A percentile compares a stretch with the other conserved stretches of the same genome.
These are phyloP conservation scores for Pythium coloratum DNA, from an alignment of 352 stramenopile species.

Conservation along the genomic window DNA sequence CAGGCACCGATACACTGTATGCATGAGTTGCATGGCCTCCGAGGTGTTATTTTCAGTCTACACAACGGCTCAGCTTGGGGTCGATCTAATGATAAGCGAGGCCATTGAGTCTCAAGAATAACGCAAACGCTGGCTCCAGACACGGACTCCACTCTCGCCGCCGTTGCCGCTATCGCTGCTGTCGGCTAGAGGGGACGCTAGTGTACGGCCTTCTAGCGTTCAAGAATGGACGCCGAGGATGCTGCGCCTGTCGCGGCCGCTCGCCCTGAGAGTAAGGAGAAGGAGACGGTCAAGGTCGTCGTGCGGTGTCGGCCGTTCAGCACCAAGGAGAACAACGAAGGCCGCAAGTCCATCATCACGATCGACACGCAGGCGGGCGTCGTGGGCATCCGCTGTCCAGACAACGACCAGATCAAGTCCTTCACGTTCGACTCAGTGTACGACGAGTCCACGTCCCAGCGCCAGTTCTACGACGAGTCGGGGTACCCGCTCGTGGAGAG, in stretches of 20 bases:
- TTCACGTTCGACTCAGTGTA: conserved; percentile 93
- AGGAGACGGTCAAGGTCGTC: conserved; percentile 89
- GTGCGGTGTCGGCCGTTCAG: conserved; percentile 87
- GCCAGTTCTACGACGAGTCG: conserved; percentile 86
- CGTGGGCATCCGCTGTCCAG: conserved; percentile 75
- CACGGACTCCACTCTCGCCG: background rate
- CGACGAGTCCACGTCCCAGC: conserved; percentile 81
- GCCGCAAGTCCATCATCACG: conserved; percentile 79
- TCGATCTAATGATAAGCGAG: conserved; percentile 4
- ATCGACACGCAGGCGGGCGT: conserved; percentile 64
- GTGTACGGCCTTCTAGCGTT: background rate
- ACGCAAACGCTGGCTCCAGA: background rate
- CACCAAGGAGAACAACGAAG: conserved; percentile 81
- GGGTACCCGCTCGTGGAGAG: conserved; percentile 88
- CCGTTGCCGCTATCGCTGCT: background rate
- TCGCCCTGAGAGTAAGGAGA: conserved; percentile 42
- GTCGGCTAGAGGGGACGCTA: background rate
- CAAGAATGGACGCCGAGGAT: conserved; percentile 10
- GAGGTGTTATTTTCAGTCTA: conserved; percentile 4
- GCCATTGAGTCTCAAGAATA: background rate
- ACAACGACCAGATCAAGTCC: conserved; percentile 77
- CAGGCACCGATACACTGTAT: no score
- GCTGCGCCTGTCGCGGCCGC: background rate
- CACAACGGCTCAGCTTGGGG: background rate
- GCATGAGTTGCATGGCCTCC: background rate